A percentile compares a stretch with the other conserved stretches of the same genome.
Conservation (phyloP, 2,329 filamentous ascomycete species). For the Cordyceps pruinosa region DNA sequence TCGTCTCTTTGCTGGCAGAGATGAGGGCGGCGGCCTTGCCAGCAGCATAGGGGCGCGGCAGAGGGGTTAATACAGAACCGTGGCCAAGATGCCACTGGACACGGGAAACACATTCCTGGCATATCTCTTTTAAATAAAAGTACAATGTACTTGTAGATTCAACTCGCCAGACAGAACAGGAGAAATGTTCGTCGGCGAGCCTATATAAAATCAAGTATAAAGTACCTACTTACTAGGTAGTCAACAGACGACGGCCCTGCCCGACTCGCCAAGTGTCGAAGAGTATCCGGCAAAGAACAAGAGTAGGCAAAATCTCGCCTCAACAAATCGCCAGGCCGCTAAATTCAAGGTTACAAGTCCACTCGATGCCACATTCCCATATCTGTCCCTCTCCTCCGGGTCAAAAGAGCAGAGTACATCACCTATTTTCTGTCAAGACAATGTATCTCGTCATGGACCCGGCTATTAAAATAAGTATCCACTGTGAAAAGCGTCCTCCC, state of each 20-base stretch:
- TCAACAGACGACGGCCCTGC: neutral
- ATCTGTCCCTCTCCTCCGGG: neutral
- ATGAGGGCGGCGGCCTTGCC: constrained; percentile 1
- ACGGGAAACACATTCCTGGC: neutral
- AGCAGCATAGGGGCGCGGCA: neutral
- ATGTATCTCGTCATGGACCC: neutral
- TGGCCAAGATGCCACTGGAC: neutral
- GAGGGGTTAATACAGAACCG: neutral
- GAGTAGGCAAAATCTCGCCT: constrained; percentile 1
- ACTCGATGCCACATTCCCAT: neutral
- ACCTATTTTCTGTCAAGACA: neutral
- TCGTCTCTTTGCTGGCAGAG: constrained; percentile 8
- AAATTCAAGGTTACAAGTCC: constrained; percentile 8
- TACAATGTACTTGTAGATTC: neutral
- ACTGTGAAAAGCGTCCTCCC: neutral
- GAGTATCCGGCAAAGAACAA: neutral
- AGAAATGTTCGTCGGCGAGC: neutral
- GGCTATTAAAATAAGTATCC: neutral
- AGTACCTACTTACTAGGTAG: neutral
- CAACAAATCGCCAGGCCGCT: neutral
- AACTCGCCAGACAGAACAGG: neutral
- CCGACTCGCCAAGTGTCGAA: neutral
- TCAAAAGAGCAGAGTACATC: neutral
- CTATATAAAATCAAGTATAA: constrained; percentile 1
- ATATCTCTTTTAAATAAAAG: neutral